Evolutionary conservation across 352 stramenopile genomes (phyloP).

Genomic region (Globisporangium irregulare): DNA sequence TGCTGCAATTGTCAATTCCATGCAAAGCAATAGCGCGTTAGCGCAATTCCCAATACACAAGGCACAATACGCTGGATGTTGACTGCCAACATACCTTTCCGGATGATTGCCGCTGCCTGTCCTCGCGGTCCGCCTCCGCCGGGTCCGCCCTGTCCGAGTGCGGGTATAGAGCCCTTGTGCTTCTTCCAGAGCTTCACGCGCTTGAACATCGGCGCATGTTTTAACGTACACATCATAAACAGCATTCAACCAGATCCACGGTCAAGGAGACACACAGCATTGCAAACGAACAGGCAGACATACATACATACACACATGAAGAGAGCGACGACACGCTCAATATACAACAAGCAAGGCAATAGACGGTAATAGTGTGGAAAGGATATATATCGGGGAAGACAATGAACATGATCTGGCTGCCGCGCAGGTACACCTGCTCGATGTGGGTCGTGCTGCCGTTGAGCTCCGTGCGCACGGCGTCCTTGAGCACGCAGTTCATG

Average conservation of each 20-base stretch:
- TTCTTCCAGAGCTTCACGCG: slow-evolving; percentile 88
- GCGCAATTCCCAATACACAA: neutral
- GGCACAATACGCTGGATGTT: neutral
- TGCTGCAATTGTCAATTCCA: slow-evolving; percentile 21
- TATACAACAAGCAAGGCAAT: slow-evolving; percentile 4
- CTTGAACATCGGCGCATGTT: slow-evolving; percentile 88
- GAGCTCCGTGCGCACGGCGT: slow-evolving; percentile 80
- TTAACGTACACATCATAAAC: slow-evolving; percentile 53
- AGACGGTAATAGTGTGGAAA: slow-evolving; percentile 20
- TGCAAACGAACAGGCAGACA: slow-evolving; percentile 22
- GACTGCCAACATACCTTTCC: slow-evolving; percentile 44
- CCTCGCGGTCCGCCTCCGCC: slow-evolving; percentile 58
- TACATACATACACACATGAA: neutral
- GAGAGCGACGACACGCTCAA: neutral
- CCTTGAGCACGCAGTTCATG: slow-evolving; percentile 89
- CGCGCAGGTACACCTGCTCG: slow-evolving; percentile 83
- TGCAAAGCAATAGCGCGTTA: neutral
- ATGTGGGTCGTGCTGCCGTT: slow-evolving; percentile 77
- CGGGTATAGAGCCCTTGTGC: slow-evolving; percentile 74
- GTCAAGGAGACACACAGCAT: slow-evolving; percentile 28
- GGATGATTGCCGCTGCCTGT: slow-evolving; percentile 77
- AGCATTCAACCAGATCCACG: slow-evolving; percentile 7
- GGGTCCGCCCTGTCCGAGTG: slow-evolving; percentile 61
- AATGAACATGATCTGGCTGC: slow-evolving; percentile 87
- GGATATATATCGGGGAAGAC: slow-evolving; percentile 90